These are phyloP conservation scores for Hanseniaspora sp. DNA, from an alignment of 1,139 yeast genomes.

Conservation along the genomic window DNA sequence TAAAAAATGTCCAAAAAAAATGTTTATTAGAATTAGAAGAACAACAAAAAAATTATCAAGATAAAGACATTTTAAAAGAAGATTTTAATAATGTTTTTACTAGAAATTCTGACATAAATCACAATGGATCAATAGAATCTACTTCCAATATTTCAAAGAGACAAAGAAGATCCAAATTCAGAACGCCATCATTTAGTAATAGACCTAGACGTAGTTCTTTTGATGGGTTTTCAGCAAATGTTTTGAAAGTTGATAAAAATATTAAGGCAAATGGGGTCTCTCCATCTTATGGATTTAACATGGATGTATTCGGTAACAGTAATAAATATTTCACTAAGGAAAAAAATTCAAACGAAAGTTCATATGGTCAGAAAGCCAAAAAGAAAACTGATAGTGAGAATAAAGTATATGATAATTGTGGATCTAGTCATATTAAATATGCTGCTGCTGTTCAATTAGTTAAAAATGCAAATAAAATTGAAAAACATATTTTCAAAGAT, in stretches of 20 bases:
- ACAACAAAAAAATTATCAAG: background rate
- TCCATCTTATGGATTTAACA: constrained; percentile 2
- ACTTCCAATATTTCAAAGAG: background rate
- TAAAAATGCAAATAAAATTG: background rate
- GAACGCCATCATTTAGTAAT: background rate
- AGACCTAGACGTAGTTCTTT: constrained; percentile 2
- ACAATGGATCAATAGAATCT: background rate
- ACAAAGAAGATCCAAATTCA: constrained; percentile 2
- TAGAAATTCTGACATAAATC: background rate
- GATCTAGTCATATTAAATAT: background rate
- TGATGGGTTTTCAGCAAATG: constrained; percentile 12
- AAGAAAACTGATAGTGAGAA: background rate
- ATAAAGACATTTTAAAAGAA: background rate
- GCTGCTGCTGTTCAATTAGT: constrained; percentile 1
- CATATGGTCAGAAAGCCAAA: background rate
- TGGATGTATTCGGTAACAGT: background rate
- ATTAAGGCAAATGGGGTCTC: background rate
- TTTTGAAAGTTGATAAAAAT: constrained; percentile 11
- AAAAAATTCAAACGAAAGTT: background rate
- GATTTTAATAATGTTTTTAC: background rate
- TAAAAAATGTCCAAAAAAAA: constrained; percentile 12
- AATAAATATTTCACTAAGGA: background rate
- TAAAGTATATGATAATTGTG: background rate
- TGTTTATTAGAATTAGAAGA: constrained; percentile 7
- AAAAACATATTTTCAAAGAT: background rate